Conservation (phyloP, 1,284 basidiomycete genomes). For the Anthracocystis panici-leucophaei region DNA sequence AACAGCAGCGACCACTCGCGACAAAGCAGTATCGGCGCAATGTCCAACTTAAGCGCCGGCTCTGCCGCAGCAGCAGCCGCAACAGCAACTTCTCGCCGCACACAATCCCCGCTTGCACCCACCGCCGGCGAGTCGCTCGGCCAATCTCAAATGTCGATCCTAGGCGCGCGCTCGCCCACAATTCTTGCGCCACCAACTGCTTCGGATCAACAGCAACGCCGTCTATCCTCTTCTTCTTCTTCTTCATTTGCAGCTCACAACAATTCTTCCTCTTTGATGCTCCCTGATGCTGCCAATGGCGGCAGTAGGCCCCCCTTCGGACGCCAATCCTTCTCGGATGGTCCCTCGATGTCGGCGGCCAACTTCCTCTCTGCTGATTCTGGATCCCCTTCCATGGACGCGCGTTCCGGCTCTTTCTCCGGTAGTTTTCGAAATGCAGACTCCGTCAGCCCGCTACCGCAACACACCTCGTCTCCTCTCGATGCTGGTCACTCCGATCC, state of each 20-base stretch:
- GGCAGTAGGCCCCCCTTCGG: conserved; percentile 37
- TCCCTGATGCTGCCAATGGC: conserved; percentile 7
- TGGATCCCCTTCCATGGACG: conserved; percentile 14
- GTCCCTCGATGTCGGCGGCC: conserved; percentile 19
- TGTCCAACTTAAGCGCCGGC: conserved; percentile 19
- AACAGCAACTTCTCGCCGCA: conserved; percentile 4
- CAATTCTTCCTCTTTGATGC: conserved; percentile 7
- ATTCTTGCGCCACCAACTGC: conserved; percentile 15
- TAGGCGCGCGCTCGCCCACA: conserved; percentile 14
- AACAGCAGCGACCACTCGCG: conserved; percentile 29
- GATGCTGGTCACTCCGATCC: conserved; percentile 7
- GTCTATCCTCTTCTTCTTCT: conserved; percentile 19
- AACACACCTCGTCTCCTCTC: neutral
- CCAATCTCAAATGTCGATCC: neutral
- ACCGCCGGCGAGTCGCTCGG: conserved; percentile 8
- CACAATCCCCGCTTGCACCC: conserved; percentile 19
- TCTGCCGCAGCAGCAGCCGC: conserved; percentile 6
- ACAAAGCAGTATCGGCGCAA: conserved; percentile 31
- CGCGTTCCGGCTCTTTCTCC: conserved; percentile 32
- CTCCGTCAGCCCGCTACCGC: conserved; percentile 7
- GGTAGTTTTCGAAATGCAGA: conserved; percentile 13
- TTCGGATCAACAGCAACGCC: conserved; percentile 22
- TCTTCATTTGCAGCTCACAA: conserved; percentile 12
- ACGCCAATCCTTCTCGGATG: conserved; percentile 55
- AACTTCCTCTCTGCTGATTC: conserved; percentile 18